phyloP scores from a whole-genome alignment of 2,329 filamentous ascomycete genomes.

The Penicillium fuscoglaucum region DNA sequence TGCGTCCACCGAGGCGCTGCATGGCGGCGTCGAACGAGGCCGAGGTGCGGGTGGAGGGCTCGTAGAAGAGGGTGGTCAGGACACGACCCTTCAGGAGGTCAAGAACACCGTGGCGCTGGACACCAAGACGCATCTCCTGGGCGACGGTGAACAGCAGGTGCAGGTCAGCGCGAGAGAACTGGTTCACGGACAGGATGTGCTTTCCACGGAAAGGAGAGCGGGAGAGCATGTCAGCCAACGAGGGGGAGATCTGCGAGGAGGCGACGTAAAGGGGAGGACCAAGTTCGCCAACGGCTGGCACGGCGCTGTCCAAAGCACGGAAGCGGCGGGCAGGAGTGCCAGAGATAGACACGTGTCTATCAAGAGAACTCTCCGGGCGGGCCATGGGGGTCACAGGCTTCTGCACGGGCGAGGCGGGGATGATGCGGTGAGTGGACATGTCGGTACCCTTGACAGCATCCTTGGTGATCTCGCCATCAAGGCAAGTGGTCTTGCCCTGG shows the following conservation, averaged over 20 bases:
- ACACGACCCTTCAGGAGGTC: slow-evolving; percentile 83
- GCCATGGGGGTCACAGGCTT: slow-evolving; percentile 51
- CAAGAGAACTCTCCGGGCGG: slow-evolving; percentile 39
- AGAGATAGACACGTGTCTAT: slow-evolving; percentile 40
- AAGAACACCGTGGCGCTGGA: slow-evolving; percentile 86
- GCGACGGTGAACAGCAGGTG: slow-evolving; percentile 95
- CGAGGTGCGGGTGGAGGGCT: slow-evolving; percentile 93
- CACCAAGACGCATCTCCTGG: slow-evolving; percentile 94
- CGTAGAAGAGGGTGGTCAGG: slow-evolving; percentile 92
- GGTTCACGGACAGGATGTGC: slow-evolving; percentile 87
- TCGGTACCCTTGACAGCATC: slow-evolving; percentile 65
- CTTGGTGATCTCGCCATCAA: slow-evolving; percentile 65
- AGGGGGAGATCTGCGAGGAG: slow-evolving; percentile 57
- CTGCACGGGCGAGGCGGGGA: slow-evolving; percentile 57
- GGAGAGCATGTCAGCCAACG: slow-evolving; percentile 70
- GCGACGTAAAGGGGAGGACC: slow-evolving; percentile 43
- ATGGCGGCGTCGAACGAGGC: slow-evolving; percentile 96
- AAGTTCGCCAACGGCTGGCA: slow-evolving; percentile 37
- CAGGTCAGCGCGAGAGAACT: slow-evolving; percentile 83
- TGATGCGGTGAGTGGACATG: slow-evolving; percentile 67
- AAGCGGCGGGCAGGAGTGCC: slow-evolving; percentile 39
- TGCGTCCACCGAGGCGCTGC: slow-evolving; percentile 92
- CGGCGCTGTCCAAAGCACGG: slow-evolving; percentile 30
- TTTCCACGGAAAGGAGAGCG: slow-evolving; percentile 85
- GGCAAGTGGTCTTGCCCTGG: slow-evolving; percentile 70